These are phyloP conservation scores for Primulina huaijiensis DNA, from an alignment of 257 asterid species.

Conservation along the genomic window DNA sequence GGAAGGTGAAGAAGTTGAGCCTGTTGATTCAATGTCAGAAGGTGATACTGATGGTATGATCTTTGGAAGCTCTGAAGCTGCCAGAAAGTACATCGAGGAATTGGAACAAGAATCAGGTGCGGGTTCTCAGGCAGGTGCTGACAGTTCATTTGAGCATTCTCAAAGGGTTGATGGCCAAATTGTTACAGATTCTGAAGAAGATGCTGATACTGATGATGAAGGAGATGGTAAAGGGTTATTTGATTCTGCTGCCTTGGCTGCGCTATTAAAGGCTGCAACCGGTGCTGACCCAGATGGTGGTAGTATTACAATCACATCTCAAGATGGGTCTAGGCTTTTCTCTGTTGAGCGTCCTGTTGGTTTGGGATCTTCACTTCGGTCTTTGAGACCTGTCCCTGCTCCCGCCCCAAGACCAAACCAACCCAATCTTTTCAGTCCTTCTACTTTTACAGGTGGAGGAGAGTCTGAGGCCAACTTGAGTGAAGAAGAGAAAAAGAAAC, in stretches of 20 bases:
- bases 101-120: constrained; percentile 70
- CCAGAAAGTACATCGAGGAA: constrained; percentile 80
- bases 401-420: constrained; percentile 47
- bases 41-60: constrained; percentile 69
- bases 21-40: constrained; percentile 55
- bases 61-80: constrained; percentile 86
- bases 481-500: constrained; percentile 83
- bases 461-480: constrained; percentile 63
- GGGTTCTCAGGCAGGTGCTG: constrained; percentile 45
- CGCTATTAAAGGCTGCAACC: constrained; percentile 88
- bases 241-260: constrained; percentile 91
- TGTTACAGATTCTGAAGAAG: constrained; percentile 93
- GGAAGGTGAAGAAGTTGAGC: constrained; percentile 47
- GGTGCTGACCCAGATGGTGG: constrained; percentile 79
- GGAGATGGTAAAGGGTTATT: constrained; percentile 80
- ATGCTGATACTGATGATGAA: constrained; percentile 86
- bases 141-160: constrained; percentile 42
- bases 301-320: constrained; percentile 70
- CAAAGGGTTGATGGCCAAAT: constrained; percentile 77
- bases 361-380: constrained; percentile 79
- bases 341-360: constrained; percentile 95
- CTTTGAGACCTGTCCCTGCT: constrained; percentile 74
- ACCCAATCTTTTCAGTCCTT: constrained; percentile 48
- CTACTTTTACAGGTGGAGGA: constrained; percentile 40
- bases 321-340: constrained; percentile 90